phyloP scores from a whole-genome alignment of 495 filamentous ascomycete genomes.

The Hypoxylon subgilvum region DNA sequence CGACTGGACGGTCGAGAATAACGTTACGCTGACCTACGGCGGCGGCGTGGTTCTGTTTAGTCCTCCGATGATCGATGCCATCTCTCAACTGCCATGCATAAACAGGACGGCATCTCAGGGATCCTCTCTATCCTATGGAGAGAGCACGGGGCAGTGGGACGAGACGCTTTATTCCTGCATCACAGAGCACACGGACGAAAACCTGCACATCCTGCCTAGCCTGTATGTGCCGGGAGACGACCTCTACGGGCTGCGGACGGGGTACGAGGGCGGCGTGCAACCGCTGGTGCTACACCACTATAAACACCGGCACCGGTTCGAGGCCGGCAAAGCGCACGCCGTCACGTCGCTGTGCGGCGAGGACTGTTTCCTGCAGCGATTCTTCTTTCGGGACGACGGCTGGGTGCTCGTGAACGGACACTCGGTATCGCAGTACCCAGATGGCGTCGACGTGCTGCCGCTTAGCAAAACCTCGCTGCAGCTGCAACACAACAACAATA shows the following conservation, averaged over 20 bases:
- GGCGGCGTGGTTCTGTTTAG: conserved; percentile 67
- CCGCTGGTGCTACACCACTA: conserved; percentile 66
- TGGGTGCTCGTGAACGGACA: conserved; percentile 66
- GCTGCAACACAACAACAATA: conserved; percentile 1
- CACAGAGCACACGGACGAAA: conserved; percentile 54
- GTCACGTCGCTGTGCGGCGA: conserved; percentile 62
- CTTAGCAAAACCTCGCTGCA: conserved; percentile 15
- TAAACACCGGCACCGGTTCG: conserved; percentile 61
- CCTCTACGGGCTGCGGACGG: conserved; percentile 58
- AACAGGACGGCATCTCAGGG: conserved; percentile 18
- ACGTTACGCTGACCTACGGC: conserved; percentile 61
- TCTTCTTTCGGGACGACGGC: conserved; percentile 57
- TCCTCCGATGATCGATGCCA: conserved; percentile 50
- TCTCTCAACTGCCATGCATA: conserved; percentile 45
- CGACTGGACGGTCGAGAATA: conserved; percentile 42
- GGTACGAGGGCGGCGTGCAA: conserved; percentile 61
- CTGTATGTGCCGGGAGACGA: conserved; percentile 59
- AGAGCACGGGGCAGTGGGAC: conserved; percentile 33
- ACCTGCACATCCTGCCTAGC: conserved; percentile 57
- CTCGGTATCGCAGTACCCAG: conserved; percentile 60
- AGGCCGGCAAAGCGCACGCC: conserved; percentile 50
- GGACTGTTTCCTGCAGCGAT: conserved; percentile 62
- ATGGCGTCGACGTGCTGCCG: conserved; percentile 36
- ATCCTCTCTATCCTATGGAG: conserved; percentile 3
- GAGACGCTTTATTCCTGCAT: conserved; percentile 60